Conservation (phyloP, 2,329 filamentous ascomycete genomes). For the Diaporthe sp. region DNA sequence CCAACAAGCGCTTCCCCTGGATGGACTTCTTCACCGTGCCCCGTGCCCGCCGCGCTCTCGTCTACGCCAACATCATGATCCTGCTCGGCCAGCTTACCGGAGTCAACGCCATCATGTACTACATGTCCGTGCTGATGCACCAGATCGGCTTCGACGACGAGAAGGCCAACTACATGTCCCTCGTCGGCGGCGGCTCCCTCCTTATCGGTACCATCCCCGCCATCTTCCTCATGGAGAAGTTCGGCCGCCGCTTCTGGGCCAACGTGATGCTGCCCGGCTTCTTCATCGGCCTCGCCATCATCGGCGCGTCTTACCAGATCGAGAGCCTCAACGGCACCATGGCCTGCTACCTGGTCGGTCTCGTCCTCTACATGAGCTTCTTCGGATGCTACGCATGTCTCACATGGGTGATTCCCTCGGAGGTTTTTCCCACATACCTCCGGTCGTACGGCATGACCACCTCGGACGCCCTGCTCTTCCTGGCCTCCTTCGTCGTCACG, state of each 20-base stretch:
- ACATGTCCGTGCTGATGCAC: conserved; percentile 77
- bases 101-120: conserved; percentile 80
- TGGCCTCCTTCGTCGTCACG: conserved; percentile 80
- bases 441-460: conserved; percentile 82
- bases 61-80: conserved; percentile 80
- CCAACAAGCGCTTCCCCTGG: conserved; percentile 74
- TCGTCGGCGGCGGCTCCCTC: conserved; percentile 78
- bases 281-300: conserved; percentile 77
- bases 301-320: conserved; percentile 75
- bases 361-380: conserved; percentile 78
- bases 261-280: conserved; percentile 80
- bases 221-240: conserved; percentile 79
- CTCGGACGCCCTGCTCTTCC: conserved; percentile 77
- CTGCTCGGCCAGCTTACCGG: conserved; percentile 79
- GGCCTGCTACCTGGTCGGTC: conserved; percentile 76
- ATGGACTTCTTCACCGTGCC: conserved; percentile 81
- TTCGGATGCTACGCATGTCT: conserved; percentile 76
- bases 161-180: conserved; percentile 79
- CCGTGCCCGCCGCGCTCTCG: conserved; percentile 74
- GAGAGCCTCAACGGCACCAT: conserved; percentile 63
- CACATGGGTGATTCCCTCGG: conserved; percentile 76
- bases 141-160: conserved; percentile 76
- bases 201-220: conserved; percentile 78
- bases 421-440: conserved; percentile 81
- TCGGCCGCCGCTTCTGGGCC: conserved; percentile 81